A percentile compares a stretch with the other conserved stretches of the same genome.
phyloP scores from a whole-genome alignment of 1,139 yeast species.

The Scheffersomyces insectosa region DNA sequence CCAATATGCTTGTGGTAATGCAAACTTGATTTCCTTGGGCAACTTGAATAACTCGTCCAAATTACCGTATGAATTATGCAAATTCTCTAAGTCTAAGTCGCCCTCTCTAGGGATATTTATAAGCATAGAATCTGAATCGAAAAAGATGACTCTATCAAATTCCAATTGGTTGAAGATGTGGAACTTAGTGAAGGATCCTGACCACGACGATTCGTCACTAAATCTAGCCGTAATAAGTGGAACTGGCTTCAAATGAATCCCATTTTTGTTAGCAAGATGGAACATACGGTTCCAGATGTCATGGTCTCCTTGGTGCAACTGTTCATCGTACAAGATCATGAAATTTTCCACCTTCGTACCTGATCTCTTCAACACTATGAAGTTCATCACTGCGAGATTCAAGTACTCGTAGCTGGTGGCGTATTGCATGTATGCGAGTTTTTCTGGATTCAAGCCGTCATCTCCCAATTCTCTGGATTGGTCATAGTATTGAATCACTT shows the following conservation, averaged over 20 bases:
- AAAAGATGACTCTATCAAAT: conserved; percentile 39
- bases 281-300: conserved; percentile 9
- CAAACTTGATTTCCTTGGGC: conserved; percentile 28
- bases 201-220: conserved; percentile 40
- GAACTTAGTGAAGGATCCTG: conserved; percentile 54
- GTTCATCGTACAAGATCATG: conserved; percentile 26
- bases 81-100: conserved; percentile 8
- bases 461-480: conserved; percentile 1
- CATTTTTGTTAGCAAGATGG: conserved; percentile 7
- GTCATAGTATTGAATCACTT: conserved; percentile 18
- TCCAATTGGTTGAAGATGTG: conserved; percentile 51
- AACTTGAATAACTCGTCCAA: conserved; percentile 36
- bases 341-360: conserved; percentile 23
- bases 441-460: conserved; percentile 5
- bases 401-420: conserved; percentile 36
- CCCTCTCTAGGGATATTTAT: conserved; percentile 10
- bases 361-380: conserved; percentile 22
- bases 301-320: conserved; percentile 12
- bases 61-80: conserved; percentile 14
- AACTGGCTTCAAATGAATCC: conserved; percentile 24
- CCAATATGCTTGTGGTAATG: conserved; percentile 45
- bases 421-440: conserved; percentile 36
- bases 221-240: conserved; percentile 14
- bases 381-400: conserved; percentile 34
- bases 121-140: conserved; percentile 48